Evolutionary conservation across 306 rosid species (phyloP).

Genomic region (Comarum palustre): DNA sequence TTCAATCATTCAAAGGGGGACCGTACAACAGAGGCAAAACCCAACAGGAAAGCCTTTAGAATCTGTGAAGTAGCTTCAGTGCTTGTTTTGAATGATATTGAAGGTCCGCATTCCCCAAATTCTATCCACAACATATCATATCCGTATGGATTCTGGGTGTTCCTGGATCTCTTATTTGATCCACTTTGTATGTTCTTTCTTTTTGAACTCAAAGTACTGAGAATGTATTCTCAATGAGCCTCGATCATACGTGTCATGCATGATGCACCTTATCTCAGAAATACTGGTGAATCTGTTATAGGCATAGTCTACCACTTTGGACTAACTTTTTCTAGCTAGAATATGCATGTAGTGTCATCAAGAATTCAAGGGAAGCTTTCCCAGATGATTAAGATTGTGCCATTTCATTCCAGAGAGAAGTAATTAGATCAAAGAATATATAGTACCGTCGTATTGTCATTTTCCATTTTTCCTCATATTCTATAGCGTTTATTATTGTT

Average conservation of each 20-base stretch:
- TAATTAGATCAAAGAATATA: background rate
- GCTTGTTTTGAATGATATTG: background rate
- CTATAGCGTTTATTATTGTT: background rate
- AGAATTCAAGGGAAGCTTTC: background rate
- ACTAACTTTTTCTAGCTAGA: no score
- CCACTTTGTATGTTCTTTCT: background rate
- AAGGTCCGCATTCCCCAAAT: background rate
- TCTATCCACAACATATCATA: background rate
- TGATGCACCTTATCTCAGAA: no score
- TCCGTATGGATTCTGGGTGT: background rate
- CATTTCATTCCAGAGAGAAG: conserved; percentile 7
- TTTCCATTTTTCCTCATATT: conserved; percentile 20
- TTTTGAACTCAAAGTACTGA: background rate
- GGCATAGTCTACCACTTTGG: no score
- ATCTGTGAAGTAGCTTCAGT: background rate
- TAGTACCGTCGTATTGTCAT: conserved; percentile 15
- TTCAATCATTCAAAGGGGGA: background rate
- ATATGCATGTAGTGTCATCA: no score
- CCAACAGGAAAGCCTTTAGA: background rate
- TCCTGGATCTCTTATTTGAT: background rate
- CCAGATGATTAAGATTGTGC: background rate
- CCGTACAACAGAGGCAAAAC: background rate
- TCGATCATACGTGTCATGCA: no score
- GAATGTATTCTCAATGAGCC: no score
- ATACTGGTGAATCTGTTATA: no score